Evolutionary conservation across 768 basidiomycete genomes (phyloP), one percentile per base, ranked within the genome.

Genomic region (Lactarius hatsudake): DNA sequence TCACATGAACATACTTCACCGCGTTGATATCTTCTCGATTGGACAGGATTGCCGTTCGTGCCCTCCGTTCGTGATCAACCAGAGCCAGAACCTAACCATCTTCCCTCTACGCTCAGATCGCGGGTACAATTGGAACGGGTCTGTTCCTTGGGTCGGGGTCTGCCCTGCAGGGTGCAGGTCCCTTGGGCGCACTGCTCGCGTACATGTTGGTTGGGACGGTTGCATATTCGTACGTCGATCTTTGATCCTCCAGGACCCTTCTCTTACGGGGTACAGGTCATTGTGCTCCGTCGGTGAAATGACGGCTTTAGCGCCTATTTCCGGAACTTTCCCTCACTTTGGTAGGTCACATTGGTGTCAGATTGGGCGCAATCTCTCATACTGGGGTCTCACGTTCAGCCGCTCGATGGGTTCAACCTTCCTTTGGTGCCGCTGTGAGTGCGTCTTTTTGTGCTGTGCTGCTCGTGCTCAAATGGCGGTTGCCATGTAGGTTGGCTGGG

Each of bases 221-320:
- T 42, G 85, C 86, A 17, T 90, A 87, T 74, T 79, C 86, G 80
- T 86, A 66, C 70, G 85, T 80, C 6, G 15, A n/a, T 6, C 74
- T 80, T 3, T 74, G 79, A 80, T 73, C 5, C 32, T 48, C 13
- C 55, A 18, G 34, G 9, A 30, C 28, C 57, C 36, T 15, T 28
- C 55, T 28, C 36, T 34, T 43, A 59, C 57, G 5, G 42, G 45
- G 15, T 32, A 58, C 61, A 86, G 84, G 7, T 84, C 86, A 5
- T 76, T 91, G 17, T 87, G 88, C 71, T 83, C 86, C 2, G 74
- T 91, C 17, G 89, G 86, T 40, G 91, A 93, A 77, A 88, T 92
- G 89, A 88, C 89, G n/a, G 85, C 87, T 4, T 84, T 85, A 76
- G 90, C 89, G 1, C 90, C 90, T 2, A 86, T 91, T 58, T 88